Evolutionary conservation across 2,329 filamentous ascomycete genomes (phyloP), one percentile per base, ranked within the genome.

Genomic region (Akanthomyces dipterigenus): DNA sequence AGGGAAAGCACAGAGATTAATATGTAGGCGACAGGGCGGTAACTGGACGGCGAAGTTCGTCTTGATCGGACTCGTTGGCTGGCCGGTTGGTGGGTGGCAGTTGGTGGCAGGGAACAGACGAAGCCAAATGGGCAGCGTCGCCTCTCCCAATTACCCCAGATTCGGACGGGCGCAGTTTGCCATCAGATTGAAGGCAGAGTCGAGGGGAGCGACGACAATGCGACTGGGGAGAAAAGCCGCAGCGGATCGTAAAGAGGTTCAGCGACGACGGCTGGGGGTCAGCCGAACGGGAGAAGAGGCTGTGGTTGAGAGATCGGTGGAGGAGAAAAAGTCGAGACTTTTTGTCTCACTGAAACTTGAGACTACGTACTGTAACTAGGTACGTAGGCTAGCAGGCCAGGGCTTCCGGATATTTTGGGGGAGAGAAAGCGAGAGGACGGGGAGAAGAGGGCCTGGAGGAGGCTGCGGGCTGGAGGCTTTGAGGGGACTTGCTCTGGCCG

Each of bases 121-220:
- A 62, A 58, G 60, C 60, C 60, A 58, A 46, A 48, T 34, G 45
- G 60, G 54, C 60, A 46, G 58, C 60, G 60, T 61, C 60, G 54
- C 60, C 45, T 62, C 38, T 58, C 60, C 60, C 60, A 58, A 62
- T 62, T 62, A 62, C 60, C 53, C 60, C 54, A 62, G 48, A 48
- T 40, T 45, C 20, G 20, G 38, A 48, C 16, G 40, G 18, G 28
- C 46, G 54, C 60, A 57, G 31, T 38, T 16, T 57, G 60, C 60
- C 60, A 62, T 62, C 42, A 58, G 60, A 55, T 43, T 34, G 43
- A 45, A 34, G 18, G 36, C 54, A 31, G 26, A 34, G n/a, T 28
- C 22, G 36, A 12, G 51, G 45, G n/a, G 3, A 53, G 57, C 36
- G 57, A 46, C 2, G 38, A 18, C 7, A 28, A n/a, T 36, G 18